A percentile compares a stretch with the other conserved stretches of the same genome.
Evolutionary conservation across 805 yeast genomes (phyloP).

Genomic region (Candida jianshihensis): DNA sequence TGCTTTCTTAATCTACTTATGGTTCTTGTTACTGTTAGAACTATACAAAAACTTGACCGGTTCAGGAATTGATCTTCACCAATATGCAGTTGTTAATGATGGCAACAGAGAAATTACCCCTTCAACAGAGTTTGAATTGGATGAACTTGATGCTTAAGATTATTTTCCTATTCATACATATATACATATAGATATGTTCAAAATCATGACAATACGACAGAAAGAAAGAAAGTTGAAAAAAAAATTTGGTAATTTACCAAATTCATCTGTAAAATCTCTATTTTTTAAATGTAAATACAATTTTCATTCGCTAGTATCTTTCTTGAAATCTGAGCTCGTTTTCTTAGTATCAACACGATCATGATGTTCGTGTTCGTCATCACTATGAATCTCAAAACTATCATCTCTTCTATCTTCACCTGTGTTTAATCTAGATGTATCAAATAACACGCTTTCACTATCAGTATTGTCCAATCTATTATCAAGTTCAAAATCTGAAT

Average conservation of each 20-base stretch:
- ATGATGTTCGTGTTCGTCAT: constrained; percentile 10
- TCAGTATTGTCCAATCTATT: constrained; percentile 41
- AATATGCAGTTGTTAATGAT: constrained; percentile 8
- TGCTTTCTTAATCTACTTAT: constrained; percentile 63
- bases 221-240: too few species aligned
- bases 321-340: too few species aligned
- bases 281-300: too few species aligned
- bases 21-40: constrained; percentile 54
- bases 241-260: too few species aligned
- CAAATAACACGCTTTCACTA: constrained; percentile 1
- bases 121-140: constrained; percentile 18
- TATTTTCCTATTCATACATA: not conserved
- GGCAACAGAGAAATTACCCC: constrained; percentile 2
- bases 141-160: constrained; percentile 8
- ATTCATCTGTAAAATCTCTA: too few species aligned
- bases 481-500: constrained; percentile 66
- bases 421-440: constrained; percentile 4
- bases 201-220: not conserved
- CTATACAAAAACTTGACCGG: constrained; percentile 43
- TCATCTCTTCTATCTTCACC: constrained; percentile 8
- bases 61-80: constrained; percentile 5
- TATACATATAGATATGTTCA: not conserved
- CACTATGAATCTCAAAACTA: constrained; percentile 18
- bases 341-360: constrained; percentile 1
- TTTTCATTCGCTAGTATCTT: too few species aligned